Base-by-base conservation (phyloP, 2,329 filamentous ascomycete species). In the Orbilia blumenaviensis region DNA sequence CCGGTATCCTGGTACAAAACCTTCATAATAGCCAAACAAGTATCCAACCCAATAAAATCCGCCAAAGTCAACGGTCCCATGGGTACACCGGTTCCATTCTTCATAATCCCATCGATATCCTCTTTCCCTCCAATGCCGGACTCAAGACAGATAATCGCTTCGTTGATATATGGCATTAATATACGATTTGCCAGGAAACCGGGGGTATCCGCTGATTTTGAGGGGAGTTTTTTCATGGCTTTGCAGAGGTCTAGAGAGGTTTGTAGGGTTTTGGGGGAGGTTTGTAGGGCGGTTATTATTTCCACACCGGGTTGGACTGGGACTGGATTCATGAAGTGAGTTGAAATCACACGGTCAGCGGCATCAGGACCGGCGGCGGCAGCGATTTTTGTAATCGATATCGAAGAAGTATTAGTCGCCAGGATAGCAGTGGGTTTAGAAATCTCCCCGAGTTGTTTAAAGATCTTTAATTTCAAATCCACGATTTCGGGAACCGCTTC, bases 291-390 rank as follows among this genome's bases (percentile, higher is more conserved):
- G 61, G 92, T 90, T 82, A 99, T 98, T 81, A 99, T 97, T 84
- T 99, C 95, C 3, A 99, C 95, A 62, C 95, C 95, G 84, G 97
- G 97, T 82, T 98, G 95, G 32, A 99, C 85, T 1, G 95, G 95
- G 0, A 99, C 95, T 0, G 95, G 95, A 86, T 99, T 99, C 95
- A 99, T 99, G 84, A 99, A 99, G 84, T 99, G 95, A 14, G 95
- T 98, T 61, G 92, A 93, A 66, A 99, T 89, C 8, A 99, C 95
- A 54, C 95, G 91, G 46, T 92, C 91, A 42, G 90, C 91, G 67
- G 86, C 86, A 25, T 89, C 91, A n/a, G n/a, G n/a, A 0, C 94
- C 94, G 8, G 94, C 89, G 2, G 95, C 94, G 2, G 72, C 72
- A 18, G 95, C 95, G 81, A 99, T 97, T 81, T 91, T 91, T 46